Evolutionary conservation across 1,139 yeast genomes (phyloP).

Genomic region (Blastobotrys malaysiensis): DNA sequence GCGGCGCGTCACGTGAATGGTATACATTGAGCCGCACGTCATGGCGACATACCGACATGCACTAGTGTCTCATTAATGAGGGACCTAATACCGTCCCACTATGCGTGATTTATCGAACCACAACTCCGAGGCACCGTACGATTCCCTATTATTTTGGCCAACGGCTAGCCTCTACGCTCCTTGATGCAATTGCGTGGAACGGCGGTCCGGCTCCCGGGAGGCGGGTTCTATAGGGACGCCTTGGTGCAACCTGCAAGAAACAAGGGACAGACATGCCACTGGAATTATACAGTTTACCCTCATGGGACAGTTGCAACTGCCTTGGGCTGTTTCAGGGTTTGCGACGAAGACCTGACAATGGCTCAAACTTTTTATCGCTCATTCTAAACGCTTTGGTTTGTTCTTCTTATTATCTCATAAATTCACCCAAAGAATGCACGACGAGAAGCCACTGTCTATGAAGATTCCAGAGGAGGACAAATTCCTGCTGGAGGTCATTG

Average conservation of each 20-base stretch:
- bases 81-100: too few relatives aligned
- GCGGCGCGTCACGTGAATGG: not conserved
- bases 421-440: not conserved
- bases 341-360: not conserved
- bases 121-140: too few relatives aligned
- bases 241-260: not conserved
- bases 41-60: not conserved
- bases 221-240: not conserved
- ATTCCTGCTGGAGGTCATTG: slow-evolving; percentile 7
- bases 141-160: too few relatives aligned
- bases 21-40: not conserved
- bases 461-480: slow-evolving; percentile 9
- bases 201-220: not conserved
- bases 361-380: not conserved
- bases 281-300: not conserved
- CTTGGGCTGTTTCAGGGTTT: not conserved
- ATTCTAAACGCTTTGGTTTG: too few relatives aligned
- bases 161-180: not conserved
- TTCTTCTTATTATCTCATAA: too few relatives aligned
- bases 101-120: not conserved
- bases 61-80: not conserved
- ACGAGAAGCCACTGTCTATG: not conserved
- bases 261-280: not conserved
- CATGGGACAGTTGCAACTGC: not conserved
- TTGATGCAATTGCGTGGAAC: not conserved